Conservation (phyloP, 2,329 filamentous ascomycete genomes). For the Trichoderma koningii region DNA sequence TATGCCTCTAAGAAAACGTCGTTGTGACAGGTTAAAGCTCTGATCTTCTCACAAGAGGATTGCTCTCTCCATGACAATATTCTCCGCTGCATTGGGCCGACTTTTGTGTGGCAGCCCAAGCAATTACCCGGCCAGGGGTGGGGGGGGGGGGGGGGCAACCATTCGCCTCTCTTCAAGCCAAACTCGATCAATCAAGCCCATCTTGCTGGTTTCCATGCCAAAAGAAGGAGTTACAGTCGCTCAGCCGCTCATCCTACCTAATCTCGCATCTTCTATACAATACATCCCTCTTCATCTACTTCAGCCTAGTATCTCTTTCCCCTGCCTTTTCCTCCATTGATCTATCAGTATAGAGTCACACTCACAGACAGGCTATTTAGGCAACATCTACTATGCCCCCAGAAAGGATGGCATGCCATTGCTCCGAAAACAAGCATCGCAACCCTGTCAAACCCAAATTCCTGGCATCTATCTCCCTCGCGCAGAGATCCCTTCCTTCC, state of each 20-base stretch:
- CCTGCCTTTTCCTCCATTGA: neutral
- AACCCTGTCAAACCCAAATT: neutral
- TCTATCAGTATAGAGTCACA: neutral
- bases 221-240: neutral
- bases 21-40: neutral
- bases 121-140: neutral
- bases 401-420: neutral
- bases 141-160: too few species aligned
- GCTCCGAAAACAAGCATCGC: neutral
- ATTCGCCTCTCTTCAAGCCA: too few species aligned
- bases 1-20: too few species aligned
- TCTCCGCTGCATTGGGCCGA: slow-evolving; percentile 4
- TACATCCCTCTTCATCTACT: too few species aligned
- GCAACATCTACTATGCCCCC: neutral
- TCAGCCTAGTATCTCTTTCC: neutral
- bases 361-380: neutral
- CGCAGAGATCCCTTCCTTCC: neutral
- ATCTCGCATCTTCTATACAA: too few species aligned
- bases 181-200: neutral
- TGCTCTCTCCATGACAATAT: too few species aligned
- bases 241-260: too few species aligned
- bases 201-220: neutral
- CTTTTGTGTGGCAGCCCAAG: slow-evolving; percentile 25
- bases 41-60: neutral
- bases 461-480: neutral